Evolutionary conservation across 306 rosid genomes (phyloP).

Genomic region (Dalbergia cochinchinensis): DNA sequence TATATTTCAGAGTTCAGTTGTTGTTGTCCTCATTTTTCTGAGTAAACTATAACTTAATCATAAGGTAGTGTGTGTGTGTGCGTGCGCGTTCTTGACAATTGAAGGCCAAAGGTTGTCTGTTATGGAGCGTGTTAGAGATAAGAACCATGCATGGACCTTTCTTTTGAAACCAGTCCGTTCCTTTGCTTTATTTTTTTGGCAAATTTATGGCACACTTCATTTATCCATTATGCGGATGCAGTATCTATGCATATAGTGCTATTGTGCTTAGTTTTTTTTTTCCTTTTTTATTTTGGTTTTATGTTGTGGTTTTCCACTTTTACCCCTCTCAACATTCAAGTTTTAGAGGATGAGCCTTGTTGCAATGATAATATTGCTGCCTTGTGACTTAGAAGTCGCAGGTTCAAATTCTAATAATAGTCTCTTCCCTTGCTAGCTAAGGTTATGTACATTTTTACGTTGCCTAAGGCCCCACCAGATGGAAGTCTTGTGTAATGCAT

Average conservation of each 20-base stretch:
- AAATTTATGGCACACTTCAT: background rate
- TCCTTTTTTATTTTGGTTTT: background rate
- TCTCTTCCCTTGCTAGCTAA: too few relatives aligned
- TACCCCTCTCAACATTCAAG: too few relatives aligned
- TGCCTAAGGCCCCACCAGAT: background rate
- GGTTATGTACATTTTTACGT: too few relatives aligned
- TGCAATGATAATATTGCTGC: too few relatives aligned
- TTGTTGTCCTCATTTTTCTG: conserved; percentile 9
- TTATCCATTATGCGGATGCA: too few relatives aligned
- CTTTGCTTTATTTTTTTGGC: background rate
- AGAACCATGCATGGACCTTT: background rate
- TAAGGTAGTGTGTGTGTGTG: background rate
- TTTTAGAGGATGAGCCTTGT: too few relatives aligned
- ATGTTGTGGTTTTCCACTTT: too few relatives aligned
- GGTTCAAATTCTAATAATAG: background rate
- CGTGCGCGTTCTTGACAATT: background rate
- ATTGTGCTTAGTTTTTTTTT: background rate
- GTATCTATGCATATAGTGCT: too few relatives aligned
- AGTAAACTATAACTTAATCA: conserved; percentile 14
- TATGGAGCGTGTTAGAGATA: background rate
- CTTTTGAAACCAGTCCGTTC: background rate
- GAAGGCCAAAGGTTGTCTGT: background rate
- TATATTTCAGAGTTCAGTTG: conserved; percentile 12
- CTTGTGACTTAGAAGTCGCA: background rate
- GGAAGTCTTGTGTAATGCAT: background rate